Base-by-base conservation (phyloP, 495 filamentous ascomycete species). In the Neurospora intermedia region DNA sequence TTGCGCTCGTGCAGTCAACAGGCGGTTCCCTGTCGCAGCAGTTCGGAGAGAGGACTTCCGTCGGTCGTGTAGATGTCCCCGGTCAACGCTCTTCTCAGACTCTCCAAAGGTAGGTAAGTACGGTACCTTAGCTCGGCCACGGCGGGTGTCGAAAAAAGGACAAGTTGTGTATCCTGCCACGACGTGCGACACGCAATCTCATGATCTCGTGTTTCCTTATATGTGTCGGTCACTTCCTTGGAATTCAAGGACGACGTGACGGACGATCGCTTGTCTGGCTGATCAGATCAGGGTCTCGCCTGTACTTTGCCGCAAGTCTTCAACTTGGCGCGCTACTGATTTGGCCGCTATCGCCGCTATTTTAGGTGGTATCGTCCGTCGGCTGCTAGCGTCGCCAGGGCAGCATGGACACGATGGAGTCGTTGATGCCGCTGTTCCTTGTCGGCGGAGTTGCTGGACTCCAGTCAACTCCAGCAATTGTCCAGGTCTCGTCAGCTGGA, bases 201-300 rank as follows among this genome's bases (percentile, higher is more conserved):
- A 79, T 79, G 73, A 75, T 80, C 78, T 78, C 76, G 46, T 71
- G 69, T 43, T 66, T 20, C 41, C 38, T 62, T 43, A 38, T 66
- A 66, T 66, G 15, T 15, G 39, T 39, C 39, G 6, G 15, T 66
- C 54, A 35, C 70, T 72, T 71, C 39, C 20, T 71, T 46, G 38
- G 38, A 13, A 71, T 18, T 16, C 70, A 39, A 59, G 35, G 70
- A 71, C 15, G 70, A 71, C 70, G 23, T 54, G 20, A 62, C 54
- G 10, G 54, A 5, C 13, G 23, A 66, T 66, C 2, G 9, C 54
- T 66, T 11, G n/a, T 35, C 31, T 45, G 43, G n/a, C 70, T 71
- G 35, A 18, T 11, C 70, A 54, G 31, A 41, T 31, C 70, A 35
- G 70, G 41, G 54, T 18, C 54, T 62, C 54, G 23, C 54, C 13